Base-by-base conservation (phyloP, 2,329 filamentous ascomycete species). In the Aspergillus luchuensis region DNA sequence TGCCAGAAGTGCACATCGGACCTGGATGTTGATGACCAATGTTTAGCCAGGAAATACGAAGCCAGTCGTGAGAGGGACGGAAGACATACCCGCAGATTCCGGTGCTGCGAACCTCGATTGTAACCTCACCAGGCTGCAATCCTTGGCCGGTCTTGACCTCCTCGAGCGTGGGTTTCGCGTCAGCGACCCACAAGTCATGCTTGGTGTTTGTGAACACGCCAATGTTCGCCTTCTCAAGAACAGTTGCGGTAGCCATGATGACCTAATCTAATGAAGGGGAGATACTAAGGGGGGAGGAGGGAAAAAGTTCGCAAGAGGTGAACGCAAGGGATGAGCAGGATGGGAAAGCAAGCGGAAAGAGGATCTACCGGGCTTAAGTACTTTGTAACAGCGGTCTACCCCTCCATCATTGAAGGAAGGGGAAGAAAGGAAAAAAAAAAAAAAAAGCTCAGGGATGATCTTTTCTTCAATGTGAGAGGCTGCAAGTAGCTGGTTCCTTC, bases 1-100 rank as follows among this genome's bases (percentile, higher is more conserved):
- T 96, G 91, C 94, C 94, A 98, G 82, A 98, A 98, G 80, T 98
- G 94, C 59, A 98, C 89, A 78, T 97, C 93, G 62, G 91, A 96
- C 60, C 91, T 94, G 70, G 33, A 13, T 10, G 8, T 2, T 2
- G 47, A 17, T 49, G 49, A 36, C 56, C 47, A 51, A 45, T 59
- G 21, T 56, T 70, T 49, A 62, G 59, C 54, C 30, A 25, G 36
- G 15, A 23, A 54, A 58, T 39, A 23, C 28, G 13, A 39, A 59
- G 10, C 7, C n/a, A 45, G 36, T 38, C 10, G 10, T 36, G 33
- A 17, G 51, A 55, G 33, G 49, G 41, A 50, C 17, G 53, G 41
- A 58, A 51, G 38, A 72, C 82, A 73, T 82, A 95, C 87, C 94
- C 94, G 83, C 95, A 98, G 71, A 98, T 98, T 59, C 95, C 95